These are phyloP conservation scores for Conringia planisiliqua DNA, from an alignment of 345 rosid genomes.

Conservation along the genomic window DNA sequence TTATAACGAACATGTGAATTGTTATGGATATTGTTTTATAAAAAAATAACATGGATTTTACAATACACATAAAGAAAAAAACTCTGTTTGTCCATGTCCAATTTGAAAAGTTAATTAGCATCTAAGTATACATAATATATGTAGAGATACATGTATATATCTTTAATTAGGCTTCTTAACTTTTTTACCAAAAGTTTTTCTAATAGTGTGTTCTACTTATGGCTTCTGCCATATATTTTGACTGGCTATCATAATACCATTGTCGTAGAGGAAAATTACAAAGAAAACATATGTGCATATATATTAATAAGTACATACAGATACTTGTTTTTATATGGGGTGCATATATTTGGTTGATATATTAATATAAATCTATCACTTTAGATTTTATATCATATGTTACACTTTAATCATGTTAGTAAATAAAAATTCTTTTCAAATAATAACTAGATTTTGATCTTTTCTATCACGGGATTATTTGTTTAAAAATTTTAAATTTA, in stretches of 20 bases:
- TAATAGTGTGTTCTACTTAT: slow-evolving; percentile 6
- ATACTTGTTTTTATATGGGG: background rate
- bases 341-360: background rate
- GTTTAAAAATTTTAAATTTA: too few species aligned
- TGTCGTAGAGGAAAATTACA: background rate
- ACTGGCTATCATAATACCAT: background rate
- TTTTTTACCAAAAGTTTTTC: background rate
- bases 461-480: too few species aligned
- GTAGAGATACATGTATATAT: too few species aligned
- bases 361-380: background rate
- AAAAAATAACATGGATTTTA: background rate
- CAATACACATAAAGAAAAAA: background rate
- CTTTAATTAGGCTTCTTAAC: slow-evolving; percentile 17
- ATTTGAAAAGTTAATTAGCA: background rate
- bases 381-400: background rate
- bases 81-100: background rate
- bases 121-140: too few species aligned
- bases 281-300: background rate
- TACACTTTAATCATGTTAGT: background rate
- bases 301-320: background rate
- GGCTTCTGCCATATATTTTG: background rate
- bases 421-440: too few species aligned
- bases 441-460: too few species aligned
- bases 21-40: background rate
- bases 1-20: background rate